These are phyloP conservation scores for Diplosphaera chodatii DNA, from an alignment of 139 green algal species.

Conservation along the genomic window DNA sequence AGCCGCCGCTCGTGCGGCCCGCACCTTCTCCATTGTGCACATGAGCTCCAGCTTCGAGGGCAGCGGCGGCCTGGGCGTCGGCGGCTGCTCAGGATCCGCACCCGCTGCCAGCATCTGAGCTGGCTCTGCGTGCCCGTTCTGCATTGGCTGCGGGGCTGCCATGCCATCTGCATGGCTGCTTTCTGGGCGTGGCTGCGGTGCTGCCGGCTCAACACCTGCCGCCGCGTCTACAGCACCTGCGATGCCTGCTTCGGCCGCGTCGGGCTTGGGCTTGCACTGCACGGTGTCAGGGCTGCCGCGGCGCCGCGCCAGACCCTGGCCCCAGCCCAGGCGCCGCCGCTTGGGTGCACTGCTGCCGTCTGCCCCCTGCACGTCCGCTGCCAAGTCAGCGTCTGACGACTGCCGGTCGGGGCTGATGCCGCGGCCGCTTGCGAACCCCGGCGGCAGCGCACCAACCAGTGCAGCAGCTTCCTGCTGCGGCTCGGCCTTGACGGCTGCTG, in stretches of 20 bases:
- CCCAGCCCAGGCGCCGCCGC: constrained; percentile 13
- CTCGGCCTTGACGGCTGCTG: background rate
- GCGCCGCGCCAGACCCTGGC: constrained; percentile 18
- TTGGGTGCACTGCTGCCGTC: background rate
- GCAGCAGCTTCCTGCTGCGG: no score
- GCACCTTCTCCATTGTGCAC: background rate
- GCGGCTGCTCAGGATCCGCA: constrained; percentile 5
- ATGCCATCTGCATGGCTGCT: no score
- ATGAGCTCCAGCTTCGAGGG: constrained; percentile 7
- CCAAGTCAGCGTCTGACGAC: background rate
- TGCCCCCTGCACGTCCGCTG: no score
- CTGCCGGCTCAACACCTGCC: no score
- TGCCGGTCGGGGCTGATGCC: background rate
- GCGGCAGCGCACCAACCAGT: background rate
- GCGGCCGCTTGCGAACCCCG: background rate
- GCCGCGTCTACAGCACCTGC: no score
- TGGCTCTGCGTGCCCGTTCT: background rate
- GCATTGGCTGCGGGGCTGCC: no score
- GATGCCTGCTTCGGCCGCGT: no score
- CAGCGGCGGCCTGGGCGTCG: constrained; percentile 4
- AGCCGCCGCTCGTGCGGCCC: no score
- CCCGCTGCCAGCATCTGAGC: background rate
- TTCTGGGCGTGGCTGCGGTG: no score
- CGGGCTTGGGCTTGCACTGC: no score
- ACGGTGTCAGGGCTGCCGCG: background rate